Base-by-base conservation (phyloP, 805 yeast genomes). In the Debaryomyces prosopidis region DNA sequence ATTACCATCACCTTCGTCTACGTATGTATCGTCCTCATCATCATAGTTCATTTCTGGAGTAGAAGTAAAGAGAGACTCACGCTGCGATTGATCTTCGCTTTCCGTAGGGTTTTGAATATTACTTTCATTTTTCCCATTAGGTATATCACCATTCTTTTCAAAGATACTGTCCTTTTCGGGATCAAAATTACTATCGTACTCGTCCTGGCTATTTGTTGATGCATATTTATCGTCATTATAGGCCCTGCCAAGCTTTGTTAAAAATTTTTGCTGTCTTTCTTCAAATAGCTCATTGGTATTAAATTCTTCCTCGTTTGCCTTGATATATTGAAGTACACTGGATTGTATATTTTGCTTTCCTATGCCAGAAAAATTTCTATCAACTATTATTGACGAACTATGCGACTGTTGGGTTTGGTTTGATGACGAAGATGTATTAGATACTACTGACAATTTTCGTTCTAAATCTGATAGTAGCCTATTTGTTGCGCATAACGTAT, bases 201-300 rank as follows among this genome's bases (percentile, higher is more conserved):
- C 9, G 9, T 23, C 9, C 32, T 23, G 33, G 28, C 44, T 36
- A 38, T 36, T 39, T 35, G 18, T 33, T 39, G 19, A 30, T 32
- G 20, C 31, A n/a, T 11, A 9, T 9, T 14, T 15, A 16, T 33
- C 19, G 7, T 17, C 32, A 12, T 16, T 14, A 12, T 27, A 14
- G 33, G 27, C 7, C 11, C 62, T 57, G 26, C 55, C 63, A 35
- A 67, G 63, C 23, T 52, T 58, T 17, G 72, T 65, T 46, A 67
- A 49, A 43, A 65, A 65, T 46, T 54, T 58, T 31, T 49, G 49
- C 50, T 67, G 69, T 39, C 75, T 57, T 43, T 70, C 72, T 19
- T 65, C 56, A 45, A 57, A 71, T 37, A 71, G 57, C n/a, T 63
- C 69, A 52, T 68, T 66, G 19, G 76, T 60, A 44, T 64, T 58